Evolutionary conservation across 257 asterid species (phyloP).

Genomic region (Linderniella brevidens): DNA sequence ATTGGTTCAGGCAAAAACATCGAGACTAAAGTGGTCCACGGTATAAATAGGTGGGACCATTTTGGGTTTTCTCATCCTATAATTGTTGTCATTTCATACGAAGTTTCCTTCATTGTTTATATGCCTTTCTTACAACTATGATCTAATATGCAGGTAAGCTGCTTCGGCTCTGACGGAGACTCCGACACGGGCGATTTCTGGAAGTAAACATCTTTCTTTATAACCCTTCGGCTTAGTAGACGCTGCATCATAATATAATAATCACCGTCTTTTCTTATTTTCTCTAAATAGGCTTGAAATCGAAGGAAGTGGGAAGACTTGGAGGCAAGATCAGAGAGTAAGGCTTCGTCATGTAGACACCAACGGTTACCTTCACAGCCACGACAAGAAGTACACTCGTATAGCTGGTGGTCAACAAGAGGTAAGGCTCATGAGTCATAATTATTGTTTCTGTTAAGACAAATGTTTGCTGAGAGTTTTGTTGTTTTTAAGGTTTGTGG

Average conservation of each 20-base stretch:
- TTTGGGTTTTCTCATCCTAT: no score
- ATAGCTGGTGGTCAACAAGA: constrained; percentile 99
- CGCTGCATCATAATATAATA: not conserved
- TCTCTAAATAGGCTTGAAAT: constrained; percentile 52
- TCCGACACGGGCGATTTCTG: constrained; percentile 94
- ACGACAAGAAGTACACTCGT: constrained; percentile 87
- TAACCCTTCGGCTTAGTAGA: not conserved
- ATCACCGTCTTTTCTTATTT: not conserved
- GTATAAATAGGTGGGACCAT: no score
- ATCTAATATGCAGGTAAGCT: constrained; percentile 48
- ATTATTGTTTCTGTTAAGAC: no score
- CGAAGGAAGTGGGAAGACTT: constrained; percentile 91
- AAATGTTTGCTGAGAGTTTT: not conserved
- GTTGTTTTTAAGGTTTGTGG: constrained; percentile 69
- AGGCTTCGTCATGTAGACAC: constrained; percentile 89
- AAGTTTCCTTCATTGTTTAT: constrained; percentile 1
- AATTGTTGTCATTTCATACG: no score
- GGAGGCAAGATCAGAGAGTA: constrained; percentile 96
- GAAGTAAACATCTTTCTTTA: constrained; percentile 34
- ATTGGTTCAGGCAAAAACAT: no score
- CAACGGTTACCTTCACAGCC: constrained; percentile 88
- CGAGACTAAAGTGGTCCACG: no score
- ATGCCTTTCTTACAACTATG: not conserved
- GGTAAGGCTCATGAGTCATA: constrained; percentile 25
- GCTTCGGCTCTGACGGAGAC: constrained; percentile 71